These are phyloP conservation scores for Geotrichum armillariae DNA, from an alignment of 1,139 yeast species.

Conservation along the genomic window DNA sequence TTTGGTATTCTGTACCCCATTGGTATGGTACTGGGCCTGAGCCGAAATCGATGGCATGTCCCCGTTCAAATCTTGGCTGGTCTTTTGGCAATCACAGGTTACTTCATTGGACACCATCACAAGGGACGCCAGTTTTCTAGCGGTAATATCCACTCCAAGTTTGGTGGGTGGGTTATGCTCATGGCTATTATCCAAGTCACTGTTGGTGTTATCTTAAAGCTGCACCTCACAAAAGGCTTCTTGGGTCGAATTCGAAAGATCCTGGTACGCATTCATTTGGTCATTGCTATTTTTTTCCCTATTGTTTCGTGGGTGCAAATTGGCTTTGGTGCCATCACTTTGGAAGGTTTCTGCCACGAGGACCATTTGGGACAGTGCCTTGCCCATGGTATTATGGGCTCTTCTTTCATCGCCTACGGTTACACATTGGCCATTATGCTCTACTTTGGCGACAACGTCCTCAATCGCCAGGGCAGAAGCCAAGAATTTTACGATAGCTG, in stretches of 20 bases:
- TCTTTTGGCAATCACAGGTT: conserved; percentile 40
- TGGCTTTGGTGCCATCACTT: conserved; percentile 78
- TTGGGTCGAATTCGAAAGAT: conserved; percentile 36
- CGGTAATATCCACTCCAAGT: conserved; percentile 37
- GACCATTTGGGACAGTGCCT: conserved; percentile 86
- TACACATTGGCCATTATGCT: conserved; percentile 65
- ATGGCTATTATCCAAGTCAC: conserved; percentile 34
- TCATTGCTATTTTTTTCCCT: conserved; percentile 42
- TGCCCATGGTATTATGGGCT: conserved; percentile 97
- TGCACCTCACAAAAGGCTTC: conserved; percentile 38
- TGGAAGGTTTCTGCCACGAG: conserved; percentile 81
- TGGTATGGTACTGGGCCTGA: conserved; percentile 44
- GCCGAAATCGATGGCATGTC: conserved; percentile 41
- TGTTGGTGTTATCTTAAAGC: conserved; percentile 39
- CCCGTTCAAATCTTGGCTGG: conserved; percentile 42
- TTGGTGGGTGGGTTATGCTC: conserved; percentile 36
- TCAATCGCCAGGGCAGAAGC: conserved; percentile 49
- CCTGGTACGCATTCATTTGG: conserved; percentile 38
- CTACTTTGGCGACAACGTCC: conserved; percentile 46
- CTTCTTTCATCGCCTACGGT: conserved; percentile 80
- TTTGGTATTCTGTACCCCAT: conserved; percentile 45
- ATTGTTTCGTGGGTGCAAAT: conserved; percentile 61
- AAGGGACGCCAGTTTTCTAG: conserved; percentile 40
- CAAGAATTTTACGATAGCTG: conserved; percentile 86
- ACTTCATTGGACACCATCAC: conserved; percentile 43